Base-by-base conservation (phyloP, 2,329 filamentous ascomycete species). In the Coniochaeta sp. region DNA sequence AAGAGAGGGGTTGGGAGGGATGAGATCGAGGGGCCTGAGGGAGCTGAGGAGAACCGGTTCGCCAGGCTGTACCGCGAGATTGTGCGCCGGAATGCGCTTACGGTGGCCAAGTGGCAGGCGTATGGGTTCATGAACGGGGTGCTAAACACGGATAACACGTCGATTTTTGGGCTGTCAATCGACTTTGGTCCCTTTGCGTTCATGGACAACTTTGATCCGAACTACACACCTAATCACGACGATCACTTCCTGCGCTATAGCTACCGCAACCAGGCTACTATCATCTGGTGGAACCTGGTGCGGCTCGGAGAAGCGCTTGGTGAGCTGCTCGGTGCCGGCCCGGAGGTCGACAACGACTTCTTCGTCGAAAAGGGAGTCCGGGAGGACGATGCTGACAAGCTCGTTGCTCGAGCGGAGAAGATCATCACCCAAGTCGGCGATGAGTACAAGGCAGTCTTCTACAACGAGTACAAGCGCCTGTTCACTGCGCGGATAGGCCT, bases 71-170 rank as follows among this genome's bases (percentile, higher is more conserved):
- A 96, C 73, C 87, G 95, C 38, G 92, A 96, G 69, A 87, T 99
- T 60, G 87, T 87, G 4, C 86, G 91, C 47, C 85, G 90, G 34
- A 99, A 97, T 70, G 95, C 95, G 1, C 80, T 82, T 61, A 96
- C 90, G 0, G 93, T 98, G 1, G 95, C 95, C 12, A 84, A 89
- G 66, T 98, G 95, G 93, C 96, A 99, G 77, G 92, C 91, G 0
- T 98, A 98, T 69, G 95, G 91, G n/a, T 99, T 99, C 77, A 98
- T 96, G 82, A 99, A 99, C 69, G 95, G 95, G 54, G 95, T 99
- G 4, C 79, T 99, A 61, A 99, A 99, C 74, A 98, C 95, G 0
- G 95, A 99, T 71, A 99, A 99, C 72, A 99, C 95, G 0, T 96
- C 92, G 0, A 83, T 99, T 58, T 87, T 87, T 60, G 95, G 95